These are phyloP conservation scores for Saccharata proteae DNA, from an alignment of 2,329 filamentous ascomycete species.

Conservation along the genomic window DNA sequence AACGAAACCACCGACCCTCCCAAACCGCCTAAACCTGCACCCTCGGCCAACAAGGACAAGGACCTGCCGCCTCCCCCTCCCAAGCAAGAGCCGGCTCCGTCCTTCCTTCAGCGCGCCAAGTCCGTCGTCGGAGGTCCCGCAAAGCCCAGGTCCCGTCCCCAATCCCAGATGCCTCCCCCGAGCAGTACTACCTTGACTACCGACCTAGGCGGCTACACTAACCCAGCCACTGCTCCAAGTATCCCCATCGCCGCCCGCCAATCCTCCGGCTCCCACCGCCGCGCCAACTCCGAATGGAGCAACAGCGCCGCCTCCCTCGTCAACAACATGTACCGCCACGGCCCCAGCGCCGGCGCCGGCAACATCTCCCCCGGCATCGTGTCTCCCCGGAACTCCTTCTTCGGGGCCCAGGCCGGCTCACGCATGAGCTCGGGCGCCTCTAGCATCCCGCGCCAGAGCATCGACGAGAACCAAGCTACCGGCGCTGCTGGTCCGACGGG, in stretches of 20 bases:
- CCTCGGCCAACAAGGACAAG: constrained; percentile 53
- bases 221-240: constrained; percentile 63
- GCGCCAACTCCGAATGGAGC: constrained; percentile 32
- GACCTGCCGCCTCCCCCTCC: constrained; percentile 62
- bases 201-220: too few relatives aligned
- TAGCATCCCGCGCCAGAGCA: constrained; percentile 29
- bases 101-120: constrained; percentile 48
- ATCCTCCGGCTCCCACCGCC: constrained; percentile 27
- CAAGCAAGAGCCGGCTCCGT: constrained; percentile 38
- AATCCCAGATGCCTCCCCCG: constrained; percentile 22
- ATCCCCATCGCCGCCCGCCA: constrained; percentile 53
- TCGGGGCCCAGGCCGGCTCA: constrained; percentile 16
- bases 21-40: too few relatives aligned
- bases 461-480: constrained; percentile 15
- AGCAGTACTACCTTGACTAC: constrained; percentile 27
- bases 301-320: constrained; percentile 60
- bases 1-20: constrained; percentile 41
- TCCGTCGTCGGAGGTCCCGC: constrained; percentile 33
- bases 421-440: constrained; percentile 39
- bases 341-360: constrained; percentile 32
- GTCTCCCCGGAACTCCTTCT: constrained; percentile 25
- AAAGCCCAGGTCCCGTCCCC: constrained; percentile 33
- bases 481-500: constrained; percentile 17
- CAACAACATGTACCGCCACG: constrained; percentile 84
- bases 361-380: constrained; percentile 33